Percentiles rank a stretch among this genome's conserved stretches.
phyloP scores from a whole-genome alignment of 352 stramenopile species.

The Phytophthora sp. region DNA sequence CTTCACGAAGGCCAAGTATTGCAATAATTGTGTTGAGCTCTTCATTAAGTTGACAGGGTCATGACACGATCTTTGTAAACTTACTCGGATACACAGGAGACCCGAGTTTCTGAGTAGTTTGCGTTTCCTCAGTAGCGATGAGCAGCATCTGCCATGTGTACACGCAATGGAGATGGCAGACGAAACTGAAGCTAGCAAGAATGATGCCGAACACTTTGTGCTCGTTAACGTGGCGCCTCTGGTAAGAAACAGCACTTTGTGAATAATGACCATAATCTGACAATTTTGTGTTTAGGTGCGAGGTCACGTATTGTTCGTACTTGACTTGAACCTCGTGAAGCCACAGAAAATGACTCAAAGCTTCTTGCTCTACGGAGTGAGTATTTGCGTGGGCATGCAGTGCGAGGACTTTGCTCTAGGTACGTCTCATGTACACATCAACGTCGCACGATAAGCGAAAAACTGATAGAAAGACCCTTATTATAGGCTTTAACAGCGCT shows the following conservation, averaged over 20 bases:
- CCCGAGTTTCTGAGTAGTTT: conserved; percentile 57
- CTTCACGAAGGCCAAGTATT: conserved; percentile 73
- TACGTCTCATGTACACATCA: conserved; percentile 32
- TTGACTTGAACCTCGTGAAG: conserved; percentile 44
- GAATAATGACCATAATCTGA: too few species aligned
- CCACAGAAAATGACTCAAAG: conserved; percentile 46
- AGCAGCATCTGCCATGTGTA: conserved; percentile 20
- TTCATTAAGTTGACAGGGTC: too few species aligned
- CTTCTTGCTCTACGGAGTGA: conserved; percentile 36
- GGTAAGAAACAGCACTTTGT: conserved; percentile 36
- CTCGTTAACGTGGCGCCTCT: conserved; percentile 76
- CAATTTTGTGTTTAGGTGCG: conserved; percentile 52
- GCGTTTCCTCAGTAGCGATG: conserved; percentile 15
- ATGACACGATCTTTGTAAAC: too few species aligned
- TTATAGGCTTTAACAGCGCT: conserved; percentile 69
- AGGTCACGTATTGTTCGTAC: conserved; percentile 65
- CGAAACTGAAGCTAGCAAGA: not conserved
- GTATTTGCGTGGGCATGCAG: conserved; percentile 27
- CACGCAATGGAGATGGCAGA: conserved; percentile 6
- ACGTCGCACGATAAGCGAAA: too few species aligned
- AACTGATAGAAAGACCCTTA: too few species aligned
- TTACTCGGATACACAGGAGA: conserved; percentile 29
- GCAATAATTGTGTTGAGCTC: too few species aligned
- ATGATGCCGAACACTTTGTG: conserved; percentile 36
- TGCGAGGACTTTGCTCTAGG: conserved; percentile 55